Base-by-base conservation (phyloP, 306 rosid genomes). In the Sicyos edulis region DNA sequence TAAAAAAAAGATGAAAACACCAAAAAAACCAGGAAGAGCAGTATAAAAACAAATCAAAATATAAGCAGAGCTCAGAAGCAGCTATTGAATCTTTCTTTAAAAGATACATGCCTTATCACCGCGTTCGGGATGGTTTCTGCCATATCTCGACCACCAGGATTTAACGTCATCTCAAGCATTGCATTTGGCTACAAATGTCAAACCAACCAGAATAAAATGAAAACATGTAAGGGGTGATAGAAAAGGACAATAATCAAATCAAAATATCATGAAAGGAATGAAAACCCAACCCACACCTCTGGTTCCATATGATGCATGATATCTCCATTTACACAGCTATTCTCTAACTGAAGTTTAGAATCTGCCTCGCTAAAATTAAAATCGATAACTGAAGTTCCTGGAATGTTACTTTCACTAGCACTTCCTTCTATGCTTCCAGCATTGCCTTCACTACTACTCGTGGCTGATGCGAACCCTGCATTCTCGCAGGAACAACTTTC, bases 401-500 rank as follows among this genome's bases (percentile, higher is more conserved):
- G 64, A 63, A 26, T 66, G 62, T 72, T 78, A 60, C 73, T 74
- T 66, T 55, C 85, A 58, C 58, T 75, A 0, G 73, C 67, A 64
- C 78, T 78, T 51, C 75, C 86, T 69, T 82, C 88, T 40, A 79
- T 69, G 74, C 75, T 77, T 53, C 74, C 72, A 52, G 75, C 40
- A 71, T 74, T 80, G 56, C 77, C 83, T 71, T 78, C 88, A 72
- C 75, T 70, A 75, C 55, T 80, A 55, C 58, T 83, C 49, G 71
- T 74, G 68, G 61, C 61, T 29, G 76, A 72, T 55, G 40, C 82
- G 73, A 73, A 84, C 34, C 84, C 89, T 49, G 64, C 77, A 81
- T 85, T 90, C 64, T 85, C 91, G 71, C 82, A 78, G 75, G 86
- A 87, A 65, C 87, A 81, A 55, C 84, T 82, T 58, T 85, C 90